Evolutionary conservation across 345 rosid species (phyloP).

Genomic region (Bruguiera gymnorhiza): DNA sequence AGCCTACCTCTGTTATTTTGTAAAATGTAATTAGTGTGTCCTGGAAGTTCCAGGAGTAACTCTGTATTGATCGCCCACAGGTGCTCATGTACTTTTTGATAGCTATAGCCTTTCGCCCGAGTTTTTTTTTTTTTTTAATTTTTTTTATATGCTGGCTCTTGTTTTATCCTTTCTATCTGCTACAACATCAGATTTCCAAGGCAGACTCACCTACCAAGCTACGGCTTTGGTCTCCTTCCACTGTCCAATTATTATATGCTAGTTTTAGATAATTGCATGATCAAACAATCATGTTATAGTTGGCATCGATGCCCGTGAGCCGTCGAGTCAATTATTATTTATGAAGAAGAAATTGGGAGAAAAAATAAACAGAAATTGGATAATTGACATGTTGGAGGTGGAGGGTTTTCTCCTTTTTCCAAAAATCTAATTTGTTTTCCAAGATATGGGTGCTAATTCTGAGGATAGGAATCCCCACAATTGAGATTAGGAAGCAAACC

Average conservation of each 20-base stretch:
- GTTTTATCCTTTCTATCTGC: background rate
- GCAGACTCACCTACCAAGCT: background rate
- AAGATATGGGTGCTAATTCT: slow-evolving; percentile 4
- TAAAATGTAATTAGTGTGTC: background rate
- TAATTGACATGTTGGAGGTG: background rate
- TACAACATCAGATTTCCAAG: background rate
- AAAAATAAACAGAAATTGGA: background rate
- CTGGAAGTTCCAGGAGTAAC: background rate
- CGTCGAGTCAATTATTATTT: background rate
- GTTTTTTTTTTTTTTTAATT: too few relatives aligned
- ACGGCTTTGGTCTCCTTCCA: background rate
- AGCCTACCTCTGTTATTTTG: too few relatives aligned
- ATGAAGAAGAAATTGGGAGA: background rate
- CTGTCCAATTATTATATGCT: background rate
- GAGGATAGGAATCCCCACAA: background rate
- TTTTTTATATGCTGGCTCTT: background rate
- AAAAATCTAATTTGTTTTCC: background rate
- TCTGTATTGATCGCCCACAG: background rate
- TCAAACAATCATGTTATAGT: background rate
- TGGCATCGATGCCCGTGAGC: background rate
- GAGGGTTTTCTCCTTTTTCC: slow-evolving; percentile 7
- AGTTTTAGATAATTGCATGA: background rate
- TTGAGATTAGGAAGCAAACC: slow-evolving; percentile 19
- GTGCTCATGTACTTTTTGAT: background rate
- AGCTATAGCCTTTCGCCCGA: background rate